Evolutionary conservation across 2,329 filamentous ascomycete genomes (phyloP), one percentile per base, ranked within the genome.

Genomic region (Talaromyces sp.): DNA sequence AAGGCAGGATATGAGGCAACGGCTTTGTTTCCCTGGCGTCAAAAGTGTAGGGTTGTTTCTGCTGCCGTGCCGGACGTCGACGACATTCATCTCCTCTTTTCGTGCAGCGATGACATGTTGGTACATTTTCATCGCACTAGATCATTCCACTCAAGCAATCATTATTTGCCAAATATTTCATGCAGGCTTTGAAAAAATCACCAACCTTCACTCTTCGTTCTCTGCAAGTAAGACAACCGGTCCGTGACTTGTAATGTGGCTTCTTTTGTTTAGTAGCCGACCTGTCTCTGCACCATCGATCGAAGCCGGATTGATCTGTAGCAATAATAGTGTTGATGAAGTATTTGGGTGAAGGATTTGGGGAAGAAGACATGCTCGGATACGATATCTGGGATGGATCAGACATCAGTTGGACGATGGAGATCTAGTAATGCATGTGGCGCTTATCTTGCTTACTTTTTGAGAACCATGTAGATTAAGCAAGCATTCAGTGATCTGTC

Each of bases 61-160:
- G 42, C 28, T 37, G 28, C n/a, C 33, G 57, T n/a, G 8, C 14
- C 2, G 40, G 40, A 46, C 57, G 46, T 8, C 48, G 39, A 23
- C 62, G 31, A 28, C 62, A 63, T 14, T 23, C 39, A 37, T 63
- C 62, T 16, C 58, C 62, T 33, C 62, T 48, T 11, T 63, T 60
- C 21, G 60, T 14, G 50, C 62, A 63, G n/a, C 62, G 58, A 9
- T 56, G 35, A 11, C 62, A 63, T 9, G 48, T 57, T 28, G 62
- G 62, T 11, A 48, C 50, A 16, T 44, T 60, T 18, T 63, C 62
- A 52, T 63, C 62, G 16, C 62, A 63, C 62, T 63, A 31, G 14
- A 39, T n/a, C n/a, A n/a, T n/a, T n/a, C n/a, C n/a, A n/a, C n/a
- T n/a, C n/a, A n/a, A n/a, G n/a, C n/a, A n/a, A n/a, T n/a, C n/a